Evolutionary conservation across 2,329 filamentous ascomycete species (phyloP).

Genomic region (Alternaria rosae): DNA sequence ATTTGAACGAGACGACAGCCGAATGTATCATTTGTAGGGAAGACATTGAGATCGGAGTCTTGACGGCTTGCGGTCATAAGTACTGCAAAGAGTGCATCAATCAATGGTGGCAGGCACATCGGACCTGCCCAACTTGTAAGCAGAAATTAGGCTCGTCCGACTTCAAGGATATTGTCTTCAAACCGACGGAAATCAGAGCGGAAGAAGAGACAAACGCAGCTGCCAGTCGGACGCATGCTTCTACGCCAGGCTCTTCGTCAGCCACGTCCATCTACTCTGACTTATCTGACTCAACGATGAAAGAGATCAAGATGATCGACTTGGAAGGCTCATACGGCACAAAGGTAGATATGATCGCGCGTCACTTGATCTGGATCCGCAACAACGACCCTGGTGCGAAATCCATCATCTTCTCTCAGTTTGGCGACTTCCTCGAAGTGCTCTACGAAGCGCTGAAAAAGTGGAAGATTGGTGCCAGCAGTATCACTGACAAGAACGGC

Average conservation of each 20-base stretch:
- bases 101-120: conserved; percentile 76
- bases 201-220: conserved; percentile 61
- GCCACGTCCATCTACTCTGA: conserved; percentile 75
- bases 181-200: conserved; percentile 75
- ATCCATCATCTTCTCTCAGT: conserved; percentile 93
- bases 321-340: conserved; percentile 80
- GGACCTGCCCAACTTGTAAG: conserved; percentile 87
- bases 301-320: conserved; percentile 83
- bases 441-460: conserved; percentile 72
- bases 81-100: conserved; percentile 90
- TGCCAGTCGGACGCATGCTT: conserved; percentile 25
- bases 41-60: conserved; percentile 76
- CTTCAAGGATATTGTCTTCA: conserved; percentile 85
- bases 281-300: conserved; percentile 74
- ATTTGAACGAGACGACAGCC: conserved; percentile 61
- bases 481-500: conserved; percentile 72
- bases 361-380: conserved; percentile 86
- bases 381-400: conserved; percentile 86
- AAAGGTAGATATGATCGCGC: conserved; percentile 77
- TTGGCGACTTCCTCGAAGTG: conserved; percentile 79
- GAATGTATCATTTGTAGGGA: conserved; percentile 88
- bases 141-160: conserved; percentile 68
- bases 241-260: conserved; percentile 35
- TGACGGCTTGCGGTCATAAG: conserved; percentile 85
- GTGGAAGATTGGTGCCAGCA: conserved; percentile 76